Evolutionary conservation across 768 basidiomycete genomes (phyloP).

Genomic region (Exidia glandulosa): DNA sequence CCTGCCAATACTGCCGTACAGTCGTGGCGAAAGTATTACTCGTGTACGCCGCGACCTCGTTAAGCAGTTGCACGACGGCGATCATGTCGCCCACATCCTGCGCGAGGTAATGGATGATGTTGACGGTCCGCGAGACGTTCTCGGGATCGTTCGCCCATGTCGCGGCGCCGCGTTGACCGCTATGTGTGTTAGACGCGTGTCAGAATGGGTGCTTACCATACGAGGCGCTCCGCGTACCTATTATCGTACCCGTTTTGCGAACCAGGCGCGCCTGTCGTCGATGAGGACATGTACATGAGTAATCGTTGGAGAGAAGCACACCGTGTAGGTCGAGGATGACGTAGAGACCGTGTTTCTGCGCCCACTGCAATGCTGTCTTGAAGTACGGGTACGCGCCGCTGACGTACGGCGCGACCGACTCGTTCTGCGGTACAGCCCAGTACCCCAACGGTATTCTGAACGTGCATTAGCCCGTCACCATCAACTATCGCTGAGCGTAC

Average conservation of each 20-base stretch:
- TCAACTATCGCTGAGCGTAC: slow-evolving; percentile 22
- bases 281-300: neutral
- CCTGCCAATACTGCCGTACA: slow-evolving; percentile 44
- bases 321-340: slow-evolving; percentile 60
- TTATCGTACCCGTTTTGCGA: slow-evolving; percentile 21
- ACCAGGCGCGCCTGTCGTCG: slow-evolving; percentile 1
- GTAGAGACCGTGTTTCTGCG: slow-evolving; percentile 46
- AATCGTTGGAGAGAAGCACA: slow-evolving; percentile 46
- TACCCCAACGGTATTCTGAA: slow-evolving; percentile 59
- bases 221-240: neutral
- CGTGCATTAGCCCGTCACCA: neutral
- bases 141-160: slow-evolving; percentile 44
- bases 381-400: slow-evolving; percentile 62
- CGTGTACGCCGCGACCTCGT: slow-evolving; percentile 53
- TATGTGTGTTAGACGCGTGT: no score
- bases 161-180: slow-evolving; percentile 46
- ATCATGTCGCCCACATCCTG: slow-evolving; percentile 43
- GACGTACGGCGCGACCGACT: slow-evolving; percentile 41
- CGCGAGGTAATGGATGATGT: slow-evolving; percentile 45
- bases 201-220: no score
- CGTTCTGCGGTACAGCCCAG: slow-evolving; percentile 54
- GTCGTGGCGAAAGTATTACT: slow-evolving; percentile 30
- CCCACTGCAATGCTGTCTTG: slow-evolving; percentile 52
- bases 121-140: slow-evolving; percentile 44
- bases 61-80: slow-evolving; percentile 56